phyloP scores from a whole-genome alignment of 306 rosid species.

The Glycine soja region DNA sequence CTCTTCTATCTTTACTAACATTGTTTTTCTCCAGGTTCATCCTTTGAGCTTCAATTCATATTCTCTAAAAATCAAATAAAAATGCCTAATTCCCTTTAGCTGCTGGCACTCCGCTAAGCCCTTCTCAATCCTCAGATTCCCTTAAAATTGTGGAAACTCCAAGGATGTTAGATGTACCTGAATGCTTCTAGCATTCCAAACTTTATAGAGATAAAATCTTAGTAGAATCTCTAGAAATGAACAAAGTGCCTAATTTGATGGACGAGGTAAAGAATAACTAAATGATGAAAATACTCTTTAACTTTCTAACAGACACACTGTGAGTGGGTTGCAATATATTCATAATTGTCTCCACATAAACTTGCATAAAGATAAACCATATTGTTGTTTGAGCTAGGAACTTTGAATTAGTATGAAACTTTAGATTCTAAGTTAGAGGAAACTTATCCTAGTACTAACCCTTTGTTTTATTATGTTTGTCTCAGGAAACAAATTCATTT shows the following conservation, averaged over 20 bases:
- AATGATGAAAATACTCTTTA: slow-evolving; percentile 29
- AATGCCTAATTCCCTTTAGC: slow-evolving; percentile 40
- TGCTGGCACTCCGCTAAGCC: too few relatives aligned
- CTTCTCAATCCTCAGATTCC: too few relatives aligned
- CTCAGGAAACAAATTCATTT: slow-evolving; percentile 48
- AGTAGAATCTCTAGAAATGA: slow-evolving; percentile 40
- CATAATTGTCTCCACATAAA: too few relatives aligned
- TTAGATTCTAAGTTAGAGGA: too few relatives aligned
- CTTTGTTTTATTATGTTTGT: too few relatives aligned
- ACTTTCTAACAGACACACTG: slow-evolving; percentile 3
- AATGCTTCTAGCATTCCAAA: slow-evolving; percentile 43
- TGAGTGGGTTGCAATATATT: background rate
- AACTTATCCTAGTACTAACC: too few relatives aligned
- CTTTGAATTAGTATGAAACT: slow-evolving; percentile 40
- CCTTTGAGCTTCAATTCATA: slow-evolving; percentile 54
- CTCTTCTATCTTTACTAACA: too few relatives aligned
- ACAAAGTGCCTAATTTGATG: slow-evolving; percentile 46
- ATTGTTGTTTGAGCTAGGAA: too few relatives aligned
- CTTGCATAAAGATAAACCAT: too few relatives aligned
- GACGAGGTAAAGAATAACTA: slow-evolving; percentile 61
- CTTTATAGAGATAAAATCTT: too few relatives aligned
- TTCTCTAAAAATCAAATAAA: slow-evolving; percentile 53
- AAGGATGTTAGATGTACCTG: slow-evolving; percentile 38
- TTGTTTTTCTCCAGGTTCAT: slow-evolving; percentile 57
- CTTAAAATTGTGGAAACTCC: too few relatives aligned